These are phyloP conservation scores for Gracilariopsis chorda DNA, from an alignment of 23 red algal species.

Conservation along the genomic window DNA sequence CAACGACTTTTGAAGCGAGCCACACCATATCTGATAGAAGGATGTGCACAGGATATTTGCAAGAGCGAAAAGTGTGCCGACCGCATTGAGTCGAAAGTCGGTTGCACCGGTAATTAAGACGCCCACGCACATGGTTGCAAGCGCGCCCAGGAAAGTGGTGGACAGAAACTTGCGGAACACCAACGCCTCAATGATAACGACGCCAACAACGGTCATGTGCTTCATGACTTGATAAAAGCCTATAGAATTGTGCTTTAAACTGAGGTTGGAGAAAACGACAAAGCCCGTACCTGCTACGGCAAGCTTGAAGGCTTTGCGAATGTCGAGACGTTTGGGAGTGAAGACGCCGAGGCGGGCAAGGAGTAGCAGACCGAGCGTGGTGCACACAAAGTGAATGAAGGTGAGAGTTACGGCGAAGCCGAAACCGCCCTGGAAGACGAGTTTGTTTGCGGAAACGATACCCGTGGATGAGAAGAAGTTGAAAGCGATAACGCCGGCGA, in stretches of 20 bases:
- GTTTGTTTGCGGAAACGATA: constrained; percentile 96
- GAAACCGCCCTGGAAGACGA: constrained; percentile 87
- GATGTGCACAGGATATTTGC: constrained; percentile 80
- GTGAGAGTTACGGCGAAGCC: constrained; percentile 83
- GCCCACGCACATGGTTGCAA: constrained; percentile 72
- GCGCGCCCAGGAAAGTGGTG: constrained; percentile 36
- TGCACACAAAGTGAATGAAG: constrained; percentile 91
- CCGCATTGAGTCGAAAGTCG: constrained; percentile 75
- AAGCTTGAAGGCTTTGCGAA: constrained; percentile 71
- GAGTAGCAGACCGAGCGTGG: constrained; percentile 73
- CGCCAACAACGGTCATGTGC: constrained; percentile 86
- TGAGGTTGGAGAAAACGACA: constrained; percentile 98
- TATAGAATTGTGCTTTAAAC: constrained; percentile 91
- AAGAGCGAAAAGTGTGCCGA: constrained; percentile 77
- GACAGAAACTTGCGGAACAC: constrained; percentile 65
- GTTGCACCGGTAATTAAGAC: constrained; percentile 71
- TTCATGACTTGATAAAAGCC: constrained; percentile 98
- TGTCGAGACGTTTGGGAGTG: constrained; percentile 76
- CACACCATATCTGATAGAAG: constrained; percentile 96
- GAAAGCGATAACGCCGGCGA: constrained; percentile 65
- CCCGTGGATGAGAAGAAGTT: constrained; percentile 90
- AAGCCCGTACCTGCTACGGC: constrained; percentile 86
- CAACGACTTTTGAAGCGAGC: constrained; percentile 83
- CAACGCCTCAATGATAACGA: constrained; percentile 88
- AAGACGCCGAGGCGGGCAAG: constrained; percentile 73